Evolutionary conservation across 2,329 filamentous ascomycete species (phyloP), one percentile per base, ranked within the genome.

Genomic region (Aspergillus fischeri): DNA sequence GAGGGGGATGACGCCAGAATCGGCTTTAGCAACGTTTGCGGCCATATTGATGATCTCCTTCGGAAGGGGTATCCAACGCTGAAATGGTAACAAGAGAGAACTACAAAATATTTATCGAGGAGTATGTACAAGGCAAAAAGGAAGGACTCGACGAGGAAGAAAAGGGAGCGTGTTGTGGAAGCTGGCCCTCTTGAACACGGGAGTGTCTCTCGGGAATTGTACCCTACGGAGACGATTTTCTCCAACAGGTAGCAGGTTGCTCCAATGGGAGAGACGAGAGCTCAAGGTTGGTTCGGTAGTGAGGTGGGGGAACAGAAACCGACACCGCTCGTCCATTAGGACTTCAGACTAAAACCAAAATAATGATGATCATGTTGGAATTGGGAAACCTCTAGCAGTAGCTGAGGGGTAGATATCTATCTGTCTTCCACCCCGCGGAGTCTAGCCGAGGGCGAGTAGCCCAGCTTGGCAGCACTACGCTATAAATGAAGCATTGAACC

Each of bases 1-100:
- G 35, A 79, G 69, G 29, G 77, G 77, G 32, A 77, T 59, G 58
- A 64, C 59, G 44, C 58, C 57, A 24, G 60, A 58, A 24, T 58
- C 47, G 50, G 57, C 55, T 54, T 59, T 61, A 35, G 60, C 51
- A 45, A 25, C 49, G 11, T 42, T 55, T 42, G 55, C 47, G 25
- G 29, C 48, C 62, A 59, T 64, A 17, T 47, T 56, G 49, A 32
- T 10, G n/a, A 9, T 21, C 11, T 28, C 8, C 49, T 27, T 32
- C 9, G 11, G 29, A 14, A 17, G 14, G 7, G 42, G 42, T 45
- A 45, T 45, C 8, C 20, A 24, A 45, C 42, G 42, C n/a, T 45
- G 21, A 44, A 44, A 27, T 21, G 14, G 27, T 27, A 24, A 24
- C 44, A 27, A 47, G 5, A 47, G 44, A 25, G 20, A 47, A 47